Conservation (phyloP, 2,329 filamentous ascomycete species). For the Chaetomium olivaceum region DNA sequence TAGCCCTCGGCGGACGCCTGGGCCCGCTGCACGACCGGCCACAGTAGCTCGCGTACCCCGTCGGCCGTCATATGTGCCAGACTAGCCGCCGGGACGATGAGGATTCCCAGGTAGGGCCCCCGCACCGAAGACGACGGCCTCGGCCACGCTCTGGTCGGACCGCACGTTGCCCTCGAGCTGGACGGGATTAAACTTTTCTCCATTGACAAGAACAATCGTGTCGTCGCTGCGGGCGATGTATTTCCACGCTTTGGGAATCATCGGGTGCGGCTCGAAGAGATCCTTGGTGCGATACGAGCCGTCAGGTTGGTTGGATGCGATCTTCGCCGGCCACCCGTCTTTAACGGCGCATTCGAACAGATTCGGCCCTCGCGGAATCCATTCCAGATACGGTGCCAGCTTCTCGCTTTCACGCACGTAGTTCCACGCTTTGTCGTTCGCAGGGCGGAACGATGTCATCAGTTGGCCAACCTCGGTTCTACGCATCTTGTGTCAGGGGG, state of each 20-base stretch:
- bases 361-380: background rate
- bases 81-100: background rate
- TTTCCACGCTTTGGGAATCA: slow-evolving; percentile 33
- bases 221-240: slow-evolving; percentile 37
- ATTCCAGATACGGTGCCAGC: background rate
- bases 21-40: slow-evolving; percentile 4
- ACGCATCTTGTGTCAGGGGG: background rate
- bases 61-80: background rate
- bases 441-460: slow-evolving; percentile 1
- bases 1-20: background rate
- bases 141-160: background rate
- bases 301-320: slow-evolving; percentile 9
- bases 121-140: slow-evolving; percentile 4
- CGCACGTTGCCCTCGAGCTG: slow-evolving; percentile 32
- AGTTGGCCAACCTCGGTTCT: slow-evolving; percentile 8
- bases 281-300: slow-evolving; percentile 21
- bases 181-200: slow-evolving; percentile 37
- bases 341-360: slow-evolving; percentile 2
- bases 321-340: slow-evolving; percentile 8
- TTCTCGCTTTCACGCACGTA: slow-evolving; percentile 6
- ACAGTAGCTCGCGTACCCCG: background rate
- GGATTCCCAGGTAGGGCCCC: background rate
- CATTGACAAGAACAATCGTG: slow-evolving; percentile 28
- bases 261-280: slow-evolving; percentile 29
- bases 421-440: background rate